Evolutionary conservation across 306 rosid genomes (phyloP), one percentile per base, ranked within the genome.

Genomic region (Vicia sativa): DNA sequence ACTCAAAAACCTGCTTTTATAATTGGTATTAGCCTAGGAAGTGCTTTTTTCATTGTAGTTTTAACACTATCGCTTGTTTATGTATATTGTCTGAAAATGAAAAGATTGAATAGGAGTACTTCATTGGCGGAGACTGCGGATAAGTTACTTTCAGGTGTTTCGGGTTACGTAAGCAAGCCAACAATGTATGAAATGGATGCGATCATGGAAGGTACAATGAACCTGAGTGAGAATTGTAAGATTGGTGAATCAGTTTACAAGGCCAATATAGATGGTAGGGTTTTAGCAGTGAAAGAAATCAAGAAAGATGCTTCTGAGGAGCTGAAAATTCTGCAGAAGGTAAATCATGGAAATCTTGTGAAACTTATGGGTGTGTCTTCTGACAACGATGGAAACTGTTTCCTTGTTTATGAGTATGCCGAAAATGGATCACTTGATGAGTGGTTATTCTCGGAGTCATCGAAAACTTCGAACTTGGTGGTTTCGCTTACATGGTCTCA

Each of bases 291-390:
- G 16, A 92, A 92, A 75, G 81, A 74, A 65, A 57, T 78, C 63
- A 74, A 81, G 48, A 81, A 87, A 74, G 90, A 81, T 72, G 79
- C 83, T 28, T 70, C 78, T 0, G 92, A 89, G 82, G 96, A 87
- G 65, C 81, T 89, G 19, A 79, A 81, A 25, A 89, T 89, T 74
- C 65, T 92, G 55, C 95, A 89, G 83, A 89, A 84, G 83, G 88
- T 87, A 72, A 89, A 84, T 71, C 95, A 89, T 74, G 89, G 75
- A 52, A 89, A 89, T 86, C 84, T 92, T 57, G 95, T 87, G 78
- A 89, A 84, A 55, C 19, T 89, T 31, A 80, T 81, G 60, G 98
- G 95, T 13, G 74, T 89, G 52, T 86, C 95, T 2, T 77, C 80
- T 2, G 80, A 73, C 64, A 57, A 67, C 2, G 79, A 77, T 8